Conservation (phyloP, 257 asterid genomes). For the Plantago ovata region DNA sequence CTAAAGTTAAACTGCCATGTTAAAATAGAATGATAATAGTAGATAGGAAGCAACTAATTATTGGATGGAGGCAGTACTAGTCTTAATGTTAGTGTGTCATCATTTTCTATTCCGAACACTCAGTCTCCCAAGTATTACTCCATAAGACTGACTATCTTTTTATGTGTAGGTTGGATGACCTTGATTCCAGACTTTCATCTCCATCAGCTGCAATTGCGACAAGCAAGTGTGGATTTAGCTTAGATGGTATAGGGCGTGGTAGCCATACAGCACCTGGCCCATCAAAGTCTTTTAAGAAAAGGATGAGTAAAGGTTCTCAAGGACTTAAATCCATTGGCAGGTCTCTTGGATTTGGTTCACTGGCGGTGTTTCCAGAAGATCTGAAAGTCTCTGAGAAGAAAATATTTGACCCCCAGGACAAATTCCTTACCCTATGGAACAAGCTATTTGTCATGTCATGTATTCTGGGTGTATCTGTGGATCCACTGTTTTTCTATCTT, state of each 20-base stretch:
- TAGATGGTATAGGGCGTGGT: constrained; percentile 63
- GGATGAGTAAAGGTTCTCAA: constrained; percentile 88
- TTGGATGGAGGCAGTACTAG: too few relatives aligned
- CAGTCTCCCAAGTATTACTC: neutral
- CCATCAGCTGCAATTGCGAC: constrained; percentile 66
- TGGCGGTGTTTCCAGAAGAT: constrained; percentile 95
- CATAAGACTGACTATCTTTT: neutral
- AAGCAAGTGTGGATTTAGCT: constrained; percentile 67
- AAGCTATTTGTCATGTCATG: constrained; percentile 87
- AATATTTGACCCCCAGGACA: constrained; percentile 96
- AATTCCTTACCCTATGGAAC: constrained; percentile 86
- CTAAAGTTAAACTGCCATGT: too few relatives aligned
- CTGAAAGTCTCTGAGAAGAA: constrained; percentile 85
- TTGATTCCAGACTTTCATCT: constrained; percentile 84
- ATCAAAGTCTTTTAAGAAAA: constrained; percentile 73
- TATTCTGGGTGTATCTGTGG: constrained; percentile 88
- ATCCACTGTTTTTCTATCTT: constrained; percentile 92
- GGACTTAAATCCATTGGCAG: constrained; percentile 93
- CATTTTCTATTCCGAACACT: too few relatives aligned
- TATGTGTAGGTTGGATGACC: constrained; percentile 79
- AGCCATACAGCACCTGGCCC: constrained; percentile 43
- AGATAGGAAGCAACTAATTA: too few relatives aligned
- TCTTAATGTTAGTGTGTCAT: too few relatives aligned
- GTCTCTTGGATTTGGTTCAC: constrained; percentile 83
- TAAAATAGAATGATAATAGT: too few relatives aligned